These are phyloP conservation scores for Taphrina pruni DNA, from an alignment of 1,139 yeast genomes.

Conservation along the genomic window DNA sequence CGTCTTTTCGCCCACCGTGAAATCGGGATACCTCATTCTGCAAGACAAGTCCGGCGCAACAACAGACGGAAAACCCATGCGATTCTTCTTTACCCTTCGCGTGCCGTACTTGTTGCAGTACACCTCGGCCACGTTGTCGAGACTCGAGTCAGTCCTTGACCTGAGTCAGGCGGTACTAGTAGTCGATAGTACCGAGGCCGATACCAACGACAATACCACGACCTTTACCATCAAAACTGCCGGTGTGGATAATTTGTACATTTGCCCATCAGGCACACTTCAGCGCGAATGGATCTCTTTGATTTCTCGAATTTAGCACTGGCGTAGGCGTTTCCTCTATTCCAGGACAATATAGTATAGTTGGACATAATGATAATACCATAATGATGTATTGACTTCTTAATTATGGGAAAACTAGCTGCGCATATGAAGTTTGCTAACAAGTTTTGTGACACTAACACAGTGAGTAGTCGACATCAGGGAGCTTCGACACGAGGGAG, in stretches of 20 bases:
- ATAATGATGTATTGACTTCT: background rate
- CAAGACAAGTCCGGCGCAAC: background rate
- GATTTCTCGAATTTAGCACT: conserved; percentile 1
- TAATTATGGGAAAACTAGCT: no score
- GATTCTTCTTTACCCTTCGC: conserved; percentile 2
- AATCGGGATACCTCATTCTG: background rate
- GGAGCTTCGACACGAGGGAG: background rate
- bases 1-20: background rate
- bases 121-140: background rate
- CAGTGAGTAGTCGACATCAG: background rate
- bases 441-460: background rate
- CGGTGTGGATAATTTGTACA: background rate
- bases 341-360: background rate
- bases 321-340: background rate
- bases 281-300: background rate
- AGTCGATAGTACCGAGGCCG: background rate
- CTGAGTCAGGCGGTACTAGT: background rate
- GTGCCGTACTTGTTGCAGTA: conserved; percentile 12
- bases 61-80: background rate
- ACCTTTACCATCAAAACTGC: background rate
- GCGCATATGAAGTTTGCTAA: no score
- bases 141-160: background rate
- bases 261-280: background rate
- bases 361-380: background rate
- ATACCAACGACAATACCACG: background rate